Evolutionary conservation across 306 rosid genomes (phyloP).

Genomic region (Gleditsia sinensis): DNA sequence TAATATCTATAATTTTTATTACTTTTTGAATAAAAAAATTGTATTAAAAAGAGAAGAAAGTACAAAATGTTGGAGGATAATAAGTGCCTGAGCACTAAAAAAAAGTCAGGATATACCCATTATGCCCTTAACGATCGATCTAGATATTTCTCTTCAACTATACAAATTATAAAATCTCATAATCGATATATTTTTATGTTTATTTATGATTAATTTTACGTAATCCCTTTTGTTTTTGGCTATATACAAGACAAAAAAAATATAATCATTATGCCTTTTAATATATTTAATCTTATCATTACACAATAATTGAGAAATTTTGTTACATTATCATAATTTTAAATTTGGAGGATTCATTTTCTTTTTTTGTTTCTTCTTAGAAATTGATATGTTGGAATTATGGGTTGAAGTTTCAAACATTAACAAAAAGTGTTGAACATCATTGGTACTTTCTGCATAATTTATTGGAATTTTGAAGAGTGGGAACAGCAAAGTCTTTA

Average conservation of each 20-base stretch:
- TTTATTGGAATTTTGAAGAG: background rate
- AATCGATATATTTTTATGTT: too few species aligned
- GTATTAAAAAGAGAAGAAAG: too few species aligned
- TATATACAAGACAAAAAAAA: conserved; percentile 38
- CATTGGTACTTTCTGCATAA: background rate
- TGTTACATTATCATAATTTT: background rate
- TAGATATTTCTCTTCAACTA: too few species aligned
- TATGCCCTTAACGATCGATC: too few species aligned
- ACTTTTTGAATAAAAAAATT: too few species aligned
- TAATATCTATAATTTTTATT: too few species aligned
- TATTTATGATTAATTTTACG: too few species aligned
- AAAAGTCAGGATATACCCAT: too few species aligned
- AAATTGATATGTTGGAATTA: background rate
- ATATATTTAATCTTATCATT: conserved; percentile 43
- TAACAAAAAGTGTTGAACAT: background rate
- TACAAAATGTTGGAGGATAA: too few species aligned
- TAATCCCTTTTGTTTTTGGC: conserved; percentile 20
- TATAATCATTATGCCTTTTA: conserved; percentile 38
- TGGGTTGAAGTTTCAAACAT: background rate
- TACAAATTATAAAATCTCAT: too few species aligned
- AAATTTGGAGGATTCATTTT: conserved; percentile 6
- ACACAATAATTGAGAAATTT: conserved; percentile 44
- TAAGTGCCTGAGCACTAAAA: too few species aligned
- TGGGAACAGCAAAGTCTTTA: conserved; percentile 7
- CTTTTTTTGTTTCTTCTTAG: background rate